Evolutionary conservation across 768 basidiomycete species (phyloP).

Genomic region (Asterophora lycoperdoides): DNA sequence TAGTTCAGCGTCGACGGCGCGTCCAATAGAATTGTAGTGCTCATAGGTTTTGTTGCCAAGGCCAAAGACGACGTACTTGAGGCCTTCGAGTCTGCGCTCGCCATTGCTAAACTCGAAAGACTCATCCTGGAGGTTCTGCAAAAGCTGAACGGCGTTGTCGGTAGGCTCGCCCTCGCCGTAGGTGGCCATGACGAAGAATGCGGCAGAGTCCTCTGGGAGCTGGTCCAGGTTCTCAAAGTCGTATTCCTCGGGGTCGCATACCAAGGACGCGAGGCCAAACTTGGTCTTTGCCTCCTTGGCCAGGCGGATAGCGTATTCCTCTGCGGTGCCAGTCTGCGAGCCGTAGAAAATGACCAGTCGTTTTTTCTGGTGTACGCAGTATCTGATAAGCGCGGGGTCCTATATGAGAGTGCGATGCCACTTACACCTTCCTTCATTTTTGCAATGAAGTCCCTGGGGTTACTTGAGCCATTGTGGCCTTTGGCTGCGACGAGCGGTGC

Average conservation of each 20-base stretch:
- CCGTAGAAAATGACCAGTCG: slow-evolving; percentile 97
- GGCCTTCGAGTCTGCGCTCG: slow-evolving; percentile 65
- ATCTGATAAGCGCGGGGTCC: slow-evolving; percentile 2
- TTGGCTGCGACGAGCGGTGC: slow-evolving; percentile 41
- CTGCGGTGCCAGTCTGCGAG: slow-evolving; percentile 97
- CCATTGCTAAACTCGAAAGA: slow-evolving; percentile 86
- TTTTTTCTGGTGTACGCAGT: slow-evolving; percentile 66
- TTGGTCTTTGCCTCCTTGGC: slow-evolving; percentile 98
- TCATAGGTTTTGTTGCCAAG: slow-evolving; percentile 94
- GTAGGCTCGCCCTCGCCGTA: slow-evolving; percentile 99
- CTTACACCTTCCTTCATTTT: slow-evolving; percentile 93
- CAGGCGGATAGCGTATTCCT: slow-evolving; percentile 95
- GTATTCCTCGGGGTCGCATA: slow-evolving; percentile 98
- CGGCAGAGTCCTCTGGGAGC: slow-evolving; percentile 81
- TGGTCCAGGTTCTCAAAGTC: slow-evolving; percentile 96
- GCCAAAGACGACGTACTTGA: slow-evolving; percentile 94
- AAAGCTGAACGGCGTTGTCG: slow-evolving; percentile 92
- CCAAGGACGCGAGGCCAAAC: slow-evolving; percentile 91
- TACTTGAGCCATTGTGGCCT: slow-evolving; percentile 63
- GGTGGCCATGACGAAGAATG: slow-evolving; percentile 95
- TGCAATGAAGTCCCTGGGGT: slow-evolving; percentile 90
- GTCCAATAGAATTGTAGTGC: slow-evolving; percentile 90
- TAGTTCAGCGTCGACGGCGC: slow-evolving; percentile 70
- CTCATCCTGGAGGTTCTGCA: slow-evolving; percentile 87
- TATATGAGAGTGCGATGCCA: slow-evolving; percentile 13